Percentiles rank a stretch among this genome's conserved stretches.
phyloP scores from a whole-genome alignment of 768 basidiomycete genomes.

The Pisolithus orientalis region DNA sequence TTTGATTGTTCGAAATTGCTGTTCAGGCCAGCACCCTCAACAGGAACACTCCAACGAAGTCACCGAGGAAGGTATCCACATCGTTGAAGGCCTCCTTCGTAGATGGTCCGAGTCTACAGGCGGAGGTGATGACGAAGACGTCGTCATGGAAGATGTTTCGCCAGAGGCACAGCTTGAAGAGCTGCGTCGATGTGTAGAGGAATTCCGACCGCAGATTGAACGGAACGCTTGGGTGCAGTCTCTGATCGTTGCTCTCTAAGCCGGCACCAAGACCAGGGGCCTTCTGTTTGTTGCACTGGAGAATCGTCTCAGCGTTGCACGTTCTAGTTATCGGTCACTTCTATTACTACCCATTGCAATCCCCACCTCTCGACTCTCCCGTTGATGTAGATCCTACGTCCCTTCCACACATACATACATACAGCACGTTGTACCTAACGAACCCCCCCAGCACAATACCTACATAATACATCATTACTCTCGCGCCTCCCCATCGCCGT shows the following conservation, averaged over 20 bases:
- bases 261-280: too few relatives aligned
- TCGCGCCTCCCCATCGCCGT: conserved; percentile 10
- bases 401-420: conserved; percentile 1
- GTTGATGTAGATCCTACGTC: not conserved
- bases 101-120: conserved; percentile 48
- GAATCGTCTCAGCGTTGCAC: not conserved
- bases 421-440: conserved; percentile 1
- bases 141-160: conserved; percentile 45
- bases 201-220: conserved; percentile 66
- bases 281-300: not conserved
- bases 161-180: conserved; percentile 33
- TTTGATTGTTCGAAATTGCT: not conserved
- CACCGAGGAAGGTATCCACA: conserved; percentile 70
- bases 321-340: not conserved
- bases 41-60: conserved; percentile 51
- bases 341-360: too few relatives aligned
- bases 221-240: conserved; percentile 72
- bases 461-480: conserved; percentile 2
- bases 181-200: conserved; percentile 56
- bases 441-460: not conserved
- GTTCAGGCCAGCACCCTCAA: conserved; percentile 24
- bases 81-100: conserved; percentile 74
- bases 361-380: too few relatives aligned
- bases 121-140: conserved; percentile 33
- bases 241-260: conserved; percentile 39